These are phyloP conservation scores for Amphichorda felina DNA, from an alignment of 2,329 filamentous ascomycete species.

Conservation along the genomic window DNA sequence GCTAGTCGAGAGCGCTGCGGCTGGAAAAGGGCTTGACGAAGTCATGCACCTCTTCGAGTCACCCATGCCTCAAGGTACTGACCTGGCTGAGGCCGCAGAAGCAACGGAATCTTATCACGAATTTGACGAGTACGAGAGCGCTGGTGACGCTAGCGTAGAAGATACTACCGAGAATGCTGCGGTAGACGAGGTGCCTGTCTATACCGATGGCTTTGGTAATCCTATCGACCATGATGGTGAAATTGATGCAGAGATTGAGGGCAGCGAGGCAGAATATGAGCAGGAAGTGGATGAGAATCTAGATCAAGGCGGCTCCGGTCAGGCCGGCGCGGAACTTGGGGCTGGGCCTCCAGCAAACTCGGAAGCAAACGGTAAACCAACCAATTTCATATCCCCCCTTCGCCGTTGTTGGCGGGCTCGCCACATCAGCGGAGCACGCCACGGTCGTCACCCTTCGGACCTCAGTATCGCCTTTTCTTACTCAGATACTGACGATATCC, in stretches of 20 bases:
- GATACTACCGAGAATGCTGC: constrained; percentile 1
- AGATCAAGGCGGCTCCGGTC: too few species aligned
- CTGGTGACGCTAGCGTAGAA: constrained; percentile 2
- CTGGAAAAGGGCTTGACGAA: constrained; percentile 27
- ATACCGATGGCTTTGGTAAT: constrained; percentile 2
- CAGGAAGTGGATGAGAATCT: too few species aligned
- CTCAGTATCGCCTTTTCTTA: not conserved
- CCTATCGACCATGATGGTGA: not conserved
- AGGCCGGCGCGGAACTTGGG: not conserved
- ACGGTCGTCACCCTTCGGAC: not conserved
- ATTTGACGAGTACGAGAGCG: constrained; percentile 13
- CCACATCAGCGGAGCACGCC: too few species aligned
- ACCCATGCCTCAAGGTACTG: constrained; percentile 8
- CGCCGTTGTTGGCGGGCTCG: too few species aligned
- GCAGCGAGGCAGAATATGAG: not conserved
- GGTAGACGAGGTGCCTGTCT: constrained; percentile 1
- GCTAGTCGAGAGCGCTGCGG: constrained; percentile 27
- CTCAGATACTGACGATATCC: not conserved
- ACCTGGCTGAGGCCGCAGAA: constrained; percentile 8
- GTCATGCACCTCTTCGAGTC: constrained; percentile 24
- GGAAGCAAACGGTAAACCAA: not conserved
- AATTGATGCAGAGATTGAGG: not conserved
- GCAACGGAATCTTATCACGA: not conserved
- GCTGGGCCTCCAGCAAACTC: not conserved
- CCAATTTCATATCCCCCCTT: too few species aligned